These are phyloP conservation scores for Chlamydomonas incerta DNA, from an alignment of 139 green algal species.

Conservation along the genomic window DNA sequence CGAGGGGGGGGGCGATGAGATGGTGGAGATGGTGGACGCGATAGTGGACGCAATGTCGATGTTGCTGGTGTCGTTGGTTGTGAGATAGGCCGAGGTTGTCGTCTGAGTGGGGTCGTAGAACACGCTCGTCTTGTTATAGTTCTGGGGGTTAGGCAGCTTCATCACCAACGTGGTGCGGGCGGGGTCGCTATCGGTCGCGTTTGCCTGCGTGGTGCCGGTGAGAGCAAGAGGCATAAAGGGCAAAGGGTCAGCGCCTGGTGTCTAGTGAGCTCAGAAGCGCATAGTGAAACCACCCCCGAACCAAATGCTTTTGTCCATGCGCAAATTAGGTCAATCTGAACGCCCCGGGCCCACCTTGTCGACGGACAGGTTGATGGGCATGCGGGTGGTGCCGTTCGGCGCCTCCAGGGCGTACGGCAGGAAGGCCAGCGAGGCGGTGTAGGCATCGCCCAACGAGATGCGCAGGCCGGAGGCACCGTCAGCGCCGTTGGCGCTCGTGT, in stretches of 20 bases:
- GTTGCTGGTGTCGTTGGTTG: neutral
- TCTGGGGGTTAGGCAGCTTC: neutral
- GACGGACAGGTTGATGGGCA: no score
- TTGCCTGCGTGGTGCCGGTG: no score
- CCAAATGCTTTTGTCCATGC: no score
- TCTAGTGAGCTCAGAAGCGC: no score
- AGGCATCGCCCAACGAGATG: neutral
- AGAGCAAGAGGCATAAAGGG: no score
- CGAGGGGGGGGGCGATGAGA: neutral
- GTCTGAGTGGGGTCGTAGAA: conserved; percentile 24
- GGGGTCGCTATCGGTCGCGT: no score
- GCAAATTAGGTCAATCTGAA: no score
- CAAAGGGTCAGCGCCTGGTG: no score
- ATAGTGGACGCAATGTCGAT: neutral
- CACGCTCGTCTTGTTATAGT: neutral
- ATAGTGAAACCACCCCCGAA: no score
- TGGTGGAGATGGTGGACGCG: neutral
- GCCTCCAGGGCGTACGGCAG: neutral
- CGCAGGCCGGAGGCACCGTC: neutral
- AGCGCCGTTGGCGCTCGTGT: neutral
- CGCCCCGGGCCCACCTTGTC: no score
- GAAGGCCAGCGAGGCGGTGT: neutral
- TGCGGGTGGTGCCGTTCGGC: neutral
- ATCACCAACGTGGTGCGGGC: neutral
- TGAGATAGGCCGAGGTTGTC: conserved; percentile 9